Evolutionary conservation across 2,329 filamentous ascomycete genomes (phyloP), one percentile per base, ranked within the genome.

Genomic region (Tolypocladium tundrense): DNA sequence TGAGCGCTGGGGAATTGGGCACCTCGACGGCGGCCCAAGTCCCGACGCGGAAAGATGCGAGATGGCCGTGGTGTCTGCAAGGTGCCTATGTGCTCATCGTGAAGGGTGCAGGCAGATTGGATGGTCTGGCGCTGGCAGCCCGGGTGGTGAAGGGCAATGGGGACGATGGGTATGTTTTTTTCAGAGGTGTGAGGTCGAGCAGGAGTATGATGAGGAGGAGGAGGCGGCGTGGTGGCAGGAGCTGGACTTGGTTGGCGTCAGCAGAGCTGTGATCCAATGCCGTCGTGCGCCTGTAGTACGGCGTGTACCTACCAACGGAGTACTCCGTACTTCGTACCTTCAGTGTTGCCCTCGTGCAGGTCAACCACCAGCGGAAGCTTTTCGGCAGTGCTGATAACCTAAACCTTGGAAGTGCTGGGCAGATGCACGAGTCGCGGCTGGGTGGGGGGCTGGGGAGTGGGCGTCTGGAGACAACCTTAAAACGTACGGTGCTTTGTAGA

Each of bases 11-110:
- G 43, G 57, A 60, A 61, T 63, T 62, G 61, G 60, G 61, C 62
- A 63, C 61, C 59, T 61, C 40, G 57, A 59, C 62, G 62, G 60
- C 60, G 59, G 61, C 62, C 63, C 60, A 62, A 62, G 53, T 57
- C 50, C 53, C 60, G 55, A 55, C 50, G 56, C 54, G 55, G 57
- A 62, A 59, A 56, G 57, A 61, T 56, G 54, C 56, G 60, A 57
- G 54, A 56, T 53, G 60, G 55, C 50, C 56, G 55, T 57, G 54
- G 54, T 57, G 56, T 35, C 55, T 54, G 54, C 43, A 52, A 55
- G 58, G 40, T 57, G 56, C 55, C 54, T 58, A 58, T 45, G 58
- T 58, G 58, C 57, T 59, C 59, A 61, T 63, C 24, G 58, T 60
- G 56, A 56, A 52, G 31, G 51, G 37, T 19, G 53, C 9, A 19